Conservation (phyloP, 108 stramenopile species). For the Aurantiochytrium sp. region DNA sequence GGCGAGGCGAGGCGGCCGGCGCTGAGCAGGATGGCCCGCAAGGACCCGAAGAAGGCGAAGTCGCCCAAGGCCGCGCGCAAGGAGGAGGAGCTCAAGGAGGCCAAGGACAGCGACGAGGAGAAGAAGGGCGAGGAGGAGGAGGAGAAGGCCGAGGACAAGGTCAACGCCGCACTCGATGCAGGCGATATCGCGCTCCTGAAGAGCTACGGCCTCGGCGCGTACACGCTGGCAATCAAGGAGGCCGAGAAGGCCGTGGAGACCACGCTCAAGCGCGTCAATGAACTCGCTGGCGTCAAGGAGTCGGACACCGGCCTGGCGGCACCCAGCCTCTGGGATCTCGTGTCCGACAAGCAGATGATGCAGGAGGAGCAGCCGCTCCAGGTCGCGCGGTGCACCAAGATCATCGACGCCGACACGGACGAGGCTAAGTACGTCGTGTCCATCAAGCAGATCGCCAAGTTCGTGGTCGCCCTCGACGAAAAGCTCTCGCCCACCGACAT, state of each 20-base stretch:
- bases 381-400: constrained; percentile 97
- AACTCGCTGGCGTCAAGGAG: constrained; percentile 88
- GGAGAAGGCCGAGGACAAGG: constrained; percentile 74
- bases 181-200: constrained; percentile 96
- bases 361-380: constrained; percentile 90
- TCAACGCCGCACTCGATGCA: constrained; percentile 87
- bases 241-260: constrained; percentile 93
- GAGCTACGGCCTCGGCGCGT: constrained; percentile 94
- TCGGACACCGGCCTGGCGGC: constrained; percentile 92
- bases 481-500: constrained; percentile 98
- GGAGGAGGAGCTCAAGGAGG: constrained; percentile 67
- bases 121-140: constrained; percentile 45
- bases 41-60: not conserved
- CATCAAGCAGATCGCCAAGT: constrained; percentile 99
- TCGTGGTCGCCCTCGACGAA: constrained; percentile 91
- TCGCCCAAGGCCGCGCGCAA: not conserved
- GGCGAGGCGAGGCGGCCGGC: too few relatives aligned
- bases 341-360: constrained; percentile 99
- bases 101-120: constrained; percentile 49
- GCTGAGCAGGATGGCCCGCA: not conserved
- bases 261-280: constrained; percentile 89
- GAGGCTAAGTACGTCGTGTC: constrained; percentile 93
- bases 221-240: constrained; percentile 80
- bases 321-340: constrained; percentile 97
- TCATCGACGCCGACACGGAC: constrained; percentile 74